Evolutionary conservation across 345 rosid genomes (phyloP).

Genomic region (Salix koriyanagi): DNA sequence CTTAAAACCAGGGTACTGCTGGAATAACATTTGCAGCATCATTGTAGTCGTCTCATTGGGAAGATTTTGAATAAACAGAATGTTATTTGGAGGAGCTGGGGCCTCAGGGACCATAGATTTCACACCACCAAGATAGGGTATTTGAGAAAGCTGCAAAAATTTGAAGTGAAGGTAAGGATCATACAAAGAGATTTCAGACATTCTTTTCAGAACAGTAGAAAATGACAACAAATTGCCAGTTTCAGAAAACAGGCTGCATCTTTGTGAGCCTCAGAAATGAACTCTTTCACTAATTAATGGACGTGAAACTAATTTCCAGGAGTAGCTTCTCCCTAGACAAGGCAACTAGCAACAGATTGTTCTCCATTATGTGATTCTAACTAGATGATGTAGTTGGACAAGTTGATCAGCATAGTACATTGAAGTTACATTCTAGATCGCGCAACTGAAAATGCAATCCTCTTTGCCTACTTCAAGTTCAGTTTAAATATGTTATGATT

Average conservation of each 20-base stretch:
- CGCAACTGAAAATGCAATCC: background rate
- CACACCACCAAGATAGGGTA: conserved; percentile 71
- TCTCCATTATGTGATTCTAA: background rate
- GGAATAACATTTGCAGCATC: conserved; percentile 77
- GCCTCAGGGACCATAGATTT: conserved; percentile 70
- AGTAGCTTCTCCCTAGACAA: background rate
- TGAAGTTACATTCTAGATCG: background rate
- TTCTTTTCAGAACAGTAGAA: background rate
- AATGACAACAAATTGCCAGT: background rate
- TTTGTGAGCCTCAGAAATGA: background rate
- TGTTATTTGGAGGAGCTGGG: conserved; percentile 90
- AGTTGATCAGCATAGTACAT: background rate
- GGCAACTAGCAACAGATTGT: background rate
- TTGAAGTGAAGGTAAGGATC: background rate
- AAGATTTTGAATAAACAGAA: conserved; percentile 87
- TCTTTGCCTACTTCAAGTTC: background rate
- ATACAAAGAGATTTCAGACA: background rate
- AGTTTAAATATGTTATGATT: background rate
- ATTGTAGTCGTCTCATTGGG: conserved; percentile 77
- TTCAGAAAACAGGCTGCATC: background rate
- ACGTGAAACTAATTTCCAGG: background rate
- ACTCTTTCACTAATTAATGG: background rate
- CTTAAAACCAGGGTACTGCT: conserved; percentile 72
- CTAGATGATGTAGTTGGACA: background rate
- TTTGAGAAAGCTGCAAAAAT: conserved; percentile 68